Base-by-base conservation (phyloP, 116 monocot species). In the Dioscorea cayenensis region DNA sequence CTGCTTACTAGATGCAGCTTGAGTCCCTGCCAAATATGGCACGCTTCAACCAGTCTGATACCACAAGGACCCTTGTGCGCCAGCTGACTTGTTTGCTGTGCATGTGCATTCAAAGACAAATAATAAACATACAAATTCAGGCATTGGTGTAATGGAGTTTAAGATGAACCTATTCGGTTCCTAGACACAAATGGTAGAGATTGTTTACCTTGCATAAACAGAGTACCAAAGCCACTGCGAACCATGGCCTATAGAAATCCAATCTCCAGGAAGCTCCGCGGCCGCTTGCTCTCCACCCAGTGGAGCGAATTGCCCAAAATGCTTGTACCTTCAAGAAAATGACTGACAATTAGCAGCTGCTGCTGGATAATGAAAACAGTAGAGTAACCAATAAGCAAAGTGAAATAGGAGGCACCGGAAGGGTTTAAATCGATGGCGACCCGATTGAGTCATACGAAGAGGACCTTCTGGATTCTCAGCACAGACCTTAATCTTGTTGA, bases 171-270 rank as follows among this genome's bases (percentile, higher is more conserved):
- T 43, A 43, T 43, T 43, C 43, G 11, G 6, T 43, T 43, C 1
- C 43, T 32, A 43, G 7, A 43, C 7, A 9, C 43, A 3, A 43
- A 43, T 43, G 43, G 43, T 12, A 43, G 43, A 38, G 38, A 52
- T 10, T 18, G 58, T 35, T 20, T 83, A 92, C 92, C 84, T 96
- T 63, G 92, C 90, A 76, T 92, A 92, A 22, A 92, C 85, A 49
- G 96, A 96, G 71, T 96, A 97, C 96, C 96, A 96, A 48, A 96
- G 92, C 96, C 96, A 92, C 28, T 96, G 90, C 20, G 81, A 84
- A 76, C 96, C 90, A 70, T 90, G 90, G 20, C 96, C 96, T 51
- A 92, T 90, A 52, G 90, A 92, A 65, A 96, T 81, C 96, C 96
- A 96, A 79, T 92, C 96, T 64, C 89, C 90, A 49, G 97, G 97